phyloP scores from a whole-genome alignment of 768 basidiomycete species.

The Agrocybe pediades region DNA sequence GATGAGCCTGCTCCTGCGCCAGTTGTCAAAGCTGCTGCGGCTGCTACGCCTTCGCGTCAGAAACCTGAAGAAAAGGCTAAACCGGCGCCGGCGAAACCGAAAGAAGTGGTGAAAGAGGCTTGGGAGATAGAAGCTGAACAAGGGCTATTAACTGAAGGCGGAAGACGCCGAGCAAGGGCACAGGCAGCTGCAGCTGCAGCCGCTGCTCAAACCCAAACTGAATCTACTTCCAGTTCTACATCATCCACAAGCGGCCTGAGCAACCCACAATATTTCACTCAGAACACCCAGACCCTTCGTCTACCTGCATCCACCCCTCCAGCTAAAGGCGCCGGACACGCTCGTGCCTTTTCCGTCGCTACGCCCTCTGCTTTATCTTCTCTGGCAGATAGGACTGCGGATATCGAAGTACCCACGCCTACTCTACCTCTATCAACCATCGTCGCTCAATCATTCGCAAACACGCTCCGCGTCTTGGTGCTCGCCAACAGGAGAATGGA shows the following conservation, averaged over 20 bases:
- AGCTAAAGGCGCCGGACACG: conserved; percentile 49
- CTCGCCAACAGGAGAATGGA: conserved; percentile 72
- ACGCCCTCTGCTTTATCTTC: conserved; percentile 27
- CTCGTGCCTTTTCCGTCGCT: conserved; percentile 63
- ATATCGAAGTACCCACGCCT: conserved; percentile 63
- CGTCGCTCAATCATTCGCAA: conserved; percentile 58
- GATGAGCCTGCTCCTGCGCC: conserved; percentile 1
- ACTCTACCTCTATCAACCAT: conserved; percentile 71
- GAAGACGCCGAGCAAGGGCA: conserved; percentile 64
- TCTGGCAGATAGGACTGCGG: conserved; percentile 20
- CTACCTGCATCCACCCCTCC: conserved; percentile 65
- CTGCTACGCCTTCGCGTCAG: conserved; percentile 5
- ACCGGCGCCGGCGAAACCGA: conserved; percentile 18
- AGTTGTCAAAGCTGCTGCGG: conserved; percentile 8
- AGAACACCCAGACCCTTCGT: conserved; percentile 56
- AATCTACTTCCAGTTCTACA: conserved; percentile 11
- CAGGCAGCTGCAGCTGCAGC: conserved; percentile 53
- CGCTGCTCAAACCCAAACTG: conserved; percentile 23
- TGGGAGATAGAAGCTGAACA: conserved; percentile 84
- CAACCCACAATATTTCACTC: conserved; percentile 62
- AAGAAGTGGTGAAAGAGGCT: conserved; percentile 58
- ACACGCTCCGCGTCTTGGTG: conserved; percentile 55
- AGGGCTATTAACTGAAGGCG: conserved; percentile 74
- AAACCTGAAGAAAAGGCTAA: conserved; percentile 1
- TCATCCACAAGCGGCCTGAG: conserved; percentile 32